Evolutionary conservation across 352 stramenopile genomes (phyloP), one percentile per base, ranked within the genome.

Genomic region (Pythium myriotylum): DNA sequence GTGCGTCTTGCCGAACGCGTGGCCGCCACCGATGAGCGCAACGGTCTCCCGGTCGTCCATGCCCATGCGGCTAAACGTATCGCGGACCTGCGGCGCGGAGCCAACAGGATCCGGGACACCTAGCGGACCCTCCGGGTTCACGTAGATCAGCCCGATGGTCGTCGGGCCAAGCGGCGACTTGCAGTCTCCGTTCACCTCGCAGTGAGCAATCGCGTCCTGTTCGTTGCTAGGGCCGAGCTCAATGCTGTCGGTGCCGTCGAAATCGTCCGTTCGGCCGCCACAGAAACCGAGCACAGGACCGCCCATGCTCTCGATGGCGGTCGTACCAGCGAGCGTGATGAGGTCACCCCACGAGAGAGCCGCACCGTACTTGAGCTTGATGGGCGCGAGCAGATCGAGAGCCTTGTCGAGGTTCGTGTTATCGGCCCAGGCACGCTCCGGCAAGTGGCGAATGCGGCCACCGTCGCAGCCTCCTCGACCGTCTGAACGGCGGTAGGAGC

Each of bases 21-120:
- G 50, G 16, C 92, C 95, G 40, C 95, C 95, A 17, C 77, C 81
- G 43, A 96, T 76, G 0, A 99, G 72, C 13, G 94, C 93, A 23
- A 98, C 96, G 62, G 97, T 98, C 72, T 98, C 93, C 46, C 82
- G 70, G 67, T 98, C 95, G 60, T 89, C 70, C 62, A 98, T 97
- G 23, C 94, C 89, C 86, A 98, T 90, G 59, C 96, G 83, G 49
- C 88, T 84, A 66, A 99, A 98, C 47, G 97, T 87, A 60, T 97
- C 89, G 32, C 94, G 81, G 51, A 98, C 94, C 27, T 68, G 75
- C 48, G 69, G 76, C 23, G 77, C 83, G 9, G 50, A 57, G 33
- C n/a, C 32, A 14, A 35, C 50, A 47, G 50, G 50, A 35, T 57
- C 81, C 0, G 88, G 81, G 22, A 76, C 88, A 40, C 74, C 82